phyloP scores from a whole-genome alignment of 2,329 filamentous ascomycete genomes.

The Cladosporium sp. region DNA sequence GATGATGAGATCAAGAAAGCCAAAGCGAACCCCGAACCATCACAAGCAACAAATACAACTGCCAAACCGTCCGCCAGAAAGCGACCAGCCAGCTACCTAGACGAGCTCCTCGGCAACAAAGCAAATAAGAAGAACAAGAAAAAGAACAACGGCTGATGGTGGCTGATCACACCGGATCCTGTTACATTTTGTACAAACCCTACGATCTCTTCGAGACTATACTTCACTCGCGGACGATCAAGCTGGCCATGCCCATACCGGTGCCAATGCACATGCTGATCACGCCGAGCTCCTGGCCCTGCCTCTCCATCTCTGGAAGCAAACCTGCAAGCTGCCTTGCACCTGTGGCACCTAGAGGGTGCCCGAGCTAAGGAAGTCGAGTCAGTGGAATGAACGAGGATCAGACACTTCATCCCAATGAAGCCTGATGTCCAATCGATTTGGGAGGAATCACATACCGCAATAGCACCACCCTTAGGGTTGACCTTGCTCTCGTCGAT shows the following conservation, averaged over 20 bases:
- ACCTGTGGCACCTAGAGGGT: slow-evolving; percentile 85
- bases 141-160: slow-evolving; percentile 16
- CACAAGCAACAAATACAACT: not conserved
- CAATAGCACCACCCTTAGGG: slow-evolving; percentile 88
- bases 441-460: slow-evolving; percentile 44
- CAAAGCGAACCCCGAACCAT: slow-evolving; percentile 15
- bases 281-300: slow-evolving; percentile 70
- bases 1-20: slow-evolving; percentile 34
- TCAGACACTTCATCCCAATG: not conserved
- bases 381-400: not conserved
- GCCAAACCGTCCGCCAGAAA: slow-evolving; percentile 26
- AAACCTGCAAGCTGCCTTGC: slow-evolving; percentile 74
- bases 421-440: not conserved
- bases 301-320: slow-evolving; percentile 63
- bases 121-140: slow-evolving; percentile 50
- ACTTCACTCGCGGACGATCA: slow-evolving; percentile 45
- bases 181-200: not conserved
- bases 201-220: not conserved
- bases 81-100: slow-evolving; percentile 48
- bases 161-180: slow-evolving; percentile 15
- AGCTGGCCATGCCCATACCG: slow-evolving; percentile 50
- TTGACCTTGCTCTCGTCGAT: slow-evolving; percentile 72
- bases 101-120: slow-evolving; percentile 48
- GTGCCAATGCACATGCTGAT: slow-evolving; percentile 76
- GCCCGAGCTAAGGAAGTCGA: slow-evolving; percentile 47